These are phyloP conservation scores for Exidia glandulosa DNA, from an alignment of 768 basidiomycete species.

Conservation along the genomic window DNA sequence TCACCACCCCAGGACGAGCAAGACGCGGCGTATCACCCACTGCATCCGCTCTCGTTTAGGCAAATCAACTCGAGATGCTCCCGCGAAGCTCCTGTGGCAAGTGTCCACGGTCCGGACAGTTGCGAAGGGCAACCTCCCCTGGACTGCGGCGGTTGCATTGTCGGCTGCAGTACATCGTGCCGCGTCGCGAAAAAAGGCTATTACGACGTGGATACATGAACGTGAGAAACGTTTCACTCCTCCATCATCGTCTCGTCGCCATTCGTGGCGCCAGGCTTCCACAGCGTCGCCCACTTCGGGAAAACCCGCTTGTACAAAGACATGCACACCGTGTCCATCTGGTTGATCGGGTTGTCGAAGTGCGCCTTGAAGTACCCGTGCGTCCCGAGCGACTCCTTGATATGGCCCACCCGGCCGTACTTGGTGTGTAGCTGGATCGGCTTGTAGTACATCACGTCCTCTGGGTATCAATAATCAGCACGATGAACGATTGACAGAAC, in stretches of 20 bases:
- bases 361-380: constrained; percentile 97
- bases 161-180: too few relatives aligned
- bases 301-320: constrained; percentile 89
- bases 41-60: too few relatives aligned
- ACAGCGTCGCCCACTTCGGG: constrained; percentile 70
- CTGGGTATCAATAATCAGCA: constrained; percentile 16
- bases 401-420: constrained; percentile 80
- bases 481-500: too few relatives aligned
- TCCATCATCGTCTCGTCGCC: constrained; percentile 14
- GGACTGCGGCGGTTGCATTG: too few relatives aligned
- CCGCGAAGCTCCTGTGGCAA: too few relatives aligned
- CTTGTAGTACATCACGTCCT: constrained; percentile 87
- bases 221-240: neutral
- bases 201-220: too few relatives aligned
- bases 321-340: constrained; percentile 98
- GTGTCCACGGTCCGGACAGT: too few relatives aligned
- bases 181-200: too few relatives aligned
- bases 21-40: too few relatives aligned
- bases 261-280: constrained; percentile 18
- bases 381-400: constrained; percentile 84
- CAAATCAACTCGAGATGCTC: too few relatives aligned
- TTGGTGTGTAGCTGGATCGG: constrained; percentile 91
- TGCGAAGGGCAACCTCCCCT: too few relatives aligned
- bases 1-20: too few relatives aligned
- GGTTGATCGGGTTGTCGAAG: constrained; percentile 85